Evolutionary conservation across 228 moss, liverwort and hornwort genomes (phyloP).

Genomic region (Sphagnum fallax): DNA sequence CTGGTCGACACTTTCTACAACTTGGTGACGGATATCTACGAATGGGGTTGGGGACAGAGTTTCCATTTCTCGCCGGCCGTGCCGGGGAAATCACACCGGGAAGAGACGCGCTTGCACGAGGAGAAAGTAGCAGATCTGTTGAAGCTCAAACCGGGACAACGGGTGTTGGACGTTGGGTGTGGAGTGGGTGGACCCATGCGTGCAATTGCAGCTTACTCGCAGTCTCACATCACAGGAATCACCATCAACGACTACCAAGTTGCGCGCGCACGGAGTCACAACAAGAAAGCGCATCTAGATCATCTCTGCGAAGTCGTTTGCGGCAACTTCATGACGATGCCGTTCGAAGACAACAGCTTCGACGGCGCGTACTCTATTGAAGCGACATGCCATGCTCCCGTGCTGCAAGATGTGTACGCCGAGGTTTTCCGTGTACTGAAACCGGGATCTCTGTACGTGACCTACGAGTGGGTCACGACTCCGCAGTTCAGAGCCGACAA

Average conservation of each 20-base stretch:
- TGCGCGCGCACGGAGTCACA: constrained; percentile 80
- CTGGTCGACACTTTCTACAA: constrained; percentile 98
- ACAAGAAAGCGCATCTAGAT: constrained; percentile 82
- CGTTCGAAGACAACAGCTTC: constrained; percentile 70
- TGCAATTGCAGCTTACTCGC: constrained; percentile 81
- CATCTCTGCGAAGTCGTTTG: constrained; percentile 83
- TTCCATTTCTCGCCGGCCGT: constrained; percentile 95
- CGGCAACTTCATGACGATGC: constrained; percentile 89
- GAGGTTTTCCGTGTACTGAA: constrained; percentile 86
- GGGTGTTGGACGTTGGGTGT: constrained; percentile 83
- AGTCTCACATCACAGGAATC: constrained; percentile 69
- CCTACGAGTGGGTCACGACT: constrained; percentile 96
- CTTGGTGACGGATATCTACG: constrained; percentile 93
- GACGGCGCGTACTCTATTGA: constrained; percentile 91
- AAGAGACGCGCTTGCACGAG: constrained; percentile 83
- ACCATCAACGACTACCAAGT: constrained; percentile 99
- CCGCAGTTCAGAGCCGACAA: constrained; percentile 54
- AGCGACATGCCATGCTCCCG: constrained; percentile 93
- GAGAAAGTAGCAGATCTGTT: constrained; percentile 88
- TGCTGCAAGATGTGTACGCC: constrained; percentile 74
- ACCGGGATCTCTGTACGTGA: constrained; percentile 84
- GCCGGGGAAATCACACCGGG: constrained; percentile 71
- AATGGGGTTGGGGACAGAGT: constrained; percentile 99
- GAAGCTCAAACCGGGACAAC: constrained; percentile 50
- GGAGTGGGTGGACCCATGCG: constrained; percentile 99